These are phyloP conservation scores for Leccinum barrowsii DNA, from an alignment of 768 basidiomycete genomes.

Conservation along the genomic window DNA sequence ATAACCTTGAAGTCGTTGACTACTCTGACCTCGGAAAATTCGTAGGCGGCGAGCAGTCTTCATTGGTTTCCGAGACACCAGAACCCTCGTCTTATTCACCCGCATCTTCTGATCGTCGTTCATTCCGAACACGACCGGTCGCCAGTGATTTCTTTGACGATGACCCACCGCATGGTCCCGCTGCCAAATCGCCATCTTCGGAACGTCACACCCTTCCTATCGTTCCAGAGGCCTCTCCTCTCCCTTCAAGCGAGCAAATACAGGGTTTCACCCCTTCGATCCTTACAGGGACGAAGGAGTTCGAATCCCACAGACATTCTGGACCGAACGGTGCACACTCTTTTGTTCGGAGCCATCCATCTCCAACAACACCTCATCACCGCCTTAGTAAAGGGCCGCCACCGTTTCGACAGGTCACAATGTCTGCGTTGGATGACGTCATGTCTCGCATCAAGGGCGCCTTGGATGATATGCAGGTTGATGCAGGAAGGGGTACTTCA, in stretches of 20 bases:
- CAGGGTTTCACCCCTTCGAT: neutral
- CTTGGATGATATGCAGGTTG: constrained; percentile 62
- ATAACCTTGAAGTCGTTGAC: constrained; percentile 76
- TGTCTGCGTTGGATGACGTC: constrained; percentile 76
- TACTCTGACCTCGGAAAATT: constrained; percentile 75
- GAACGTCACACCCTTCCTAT: constrained; percentile 16
- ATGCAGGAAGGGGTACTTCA: constrained; percentile 25
- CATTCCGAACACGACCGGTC: constrained; percentile 44
- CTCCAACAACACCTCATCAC: constrained; percentile 16
- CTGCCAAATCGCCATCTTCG: constrained; percentile 36
- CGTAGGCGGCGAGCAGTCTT: constrained; percentile 39
- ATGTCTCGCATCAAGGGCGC: constrained; percentile 87
- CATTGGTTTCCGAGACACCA: constrained; percentile 7
- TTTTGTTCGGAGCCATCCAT: constrained; percentile 16
- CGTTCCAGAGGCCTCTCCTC: constrained; percentile 15
- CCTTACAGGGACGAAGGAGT: constrained; percentile 15
- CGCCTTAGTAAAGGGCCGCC: constrained; percentile 22
- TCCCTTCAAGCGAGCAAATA: constrained; percentile 7
- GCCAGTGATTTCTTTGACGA: constrained; percentile 78
- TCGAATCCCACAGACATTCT: constrained; percentile 17
- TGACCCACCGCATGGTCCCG: constrained; percentile 26
- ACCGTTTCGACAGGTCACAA: constrained; percentile 47
- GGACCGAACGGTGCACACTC: constrained; percentile 16
- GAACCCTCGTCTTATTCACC: constrained; percentile 19
- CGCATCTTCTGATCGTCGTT: constrained; percentile 16